phyloP scores from a whole-genome alignment of 495 filamentous ascomycete genomes.

The Tuber aestivum region DNA sequence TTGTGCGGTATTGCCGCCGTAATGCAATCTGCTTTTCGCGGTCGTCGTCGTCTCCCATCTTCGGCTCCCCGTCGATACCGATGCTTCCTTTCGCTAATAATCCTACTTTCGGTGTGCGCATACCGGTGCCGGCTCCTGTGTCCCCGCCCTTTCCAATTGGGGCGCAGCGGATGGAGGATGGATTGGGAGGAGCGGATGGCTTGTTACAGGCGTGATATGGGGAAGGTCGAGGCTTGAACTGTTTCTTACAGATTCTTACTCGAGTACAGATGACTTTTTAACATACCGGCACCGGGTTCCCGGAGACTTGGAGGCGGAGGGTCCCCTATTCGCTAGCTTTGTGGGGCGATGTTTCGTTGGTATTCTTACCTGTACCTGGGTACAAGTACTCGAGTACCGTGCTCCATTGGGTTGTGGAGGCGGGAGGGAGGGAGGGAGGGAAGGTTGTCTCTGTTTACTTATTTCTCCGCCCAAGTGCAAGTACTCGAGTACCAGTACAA shows the following conservation, averaged over 20 bases:
- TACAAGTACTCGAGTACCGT: no score
- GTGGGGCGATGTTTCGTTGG: neutral
- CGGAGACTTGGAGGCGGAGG: neutral
- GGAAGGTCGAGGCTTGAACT: conserved; percentile 1
- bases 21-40: neutral
- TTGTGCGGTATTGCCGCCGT: neutral
- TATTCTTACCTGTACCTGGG: no score
- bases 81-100: neutral
- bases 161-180: neutral
- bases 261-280: no score
- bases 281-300: neutral
- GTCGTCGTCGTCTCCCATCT: neutral
- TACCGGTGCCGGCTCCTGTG: neutral
- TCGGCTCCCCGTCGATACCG: neutral
- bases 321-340: neutral
- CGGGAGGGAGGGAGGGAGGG: neutral
- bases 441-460: neutral
- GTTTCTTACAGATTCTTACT: neutral
- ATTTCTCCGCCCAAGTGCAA: neutral
- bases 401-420: neutral
- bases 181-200: neutral
- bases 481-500: no score
- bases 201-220: neutral
- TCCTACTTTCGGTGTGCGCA: neutral
- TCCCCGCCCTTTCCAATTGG: neutral